These are phyloP conservation scores for Aspergillus novoparasiticus DNA, from an alignment of 2,329 filamentous ascomycete species.

Conservation along the genomic window DNA sequence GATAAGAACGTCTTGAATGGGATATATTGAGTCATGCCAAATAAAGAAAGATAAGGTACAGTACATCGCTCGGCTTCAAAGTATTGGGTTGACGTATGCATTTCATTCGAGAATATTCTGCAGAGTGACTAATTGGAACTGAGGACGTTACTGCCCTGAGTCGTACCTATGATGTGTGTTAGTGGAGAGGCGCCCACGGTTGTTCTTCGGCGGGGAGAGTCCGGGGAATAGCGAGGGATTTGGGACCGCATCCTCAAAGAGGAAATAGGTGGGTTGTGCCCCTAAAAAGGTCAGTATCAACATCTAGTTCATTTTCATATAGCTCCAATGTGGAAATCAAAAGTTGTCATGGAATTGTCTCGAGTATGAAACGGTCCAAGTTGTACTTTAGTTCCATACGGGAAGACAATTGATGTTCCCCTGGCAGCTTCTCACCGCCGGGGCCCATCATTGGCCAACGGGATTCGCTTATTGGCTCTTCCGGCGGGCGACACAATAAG, in stretches of 20 bases:
- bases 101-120: not conserved
- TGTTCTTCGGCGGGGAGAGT: not conserved
- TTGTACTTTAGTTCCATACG: not conserved
- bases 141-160: not conserved
- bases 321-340: not conserved
- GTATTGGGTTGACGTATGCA: not conserved
- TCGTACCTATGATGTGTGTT: not conserved
- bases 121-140: not conserved
- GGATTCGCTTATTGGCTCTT: slow-evolving; percentile 7
- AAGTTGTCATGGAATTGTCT: not conserved
- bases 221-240: not conserved
- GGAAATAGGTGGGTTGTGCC: not conserved
- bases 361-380: no score
- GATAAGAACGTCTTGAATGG: not conserved
- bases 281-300: not conserved
- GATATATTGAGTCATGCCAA: not conserved
- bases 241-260: not conserved
- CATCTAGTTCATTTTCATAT: not conserved
- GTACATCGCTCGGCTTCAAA: not conserved
- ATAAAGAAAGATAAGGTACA: not conserved
- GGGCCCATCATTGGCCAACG: slow-evolving; percentile 31
- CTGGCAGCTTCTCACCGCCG: slow-evolving; percentile 32
- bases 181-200: not conserved
- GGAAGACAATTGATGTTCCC: slow-evolving; percentile 3
- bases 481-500: slow-evolving; percentile 37